Evolutionary conservation across 2,329 filamentous ascomycete genomes (phyloP), one percentile per base, ranked within the genome.

Genomic region (Cladosporium sp.): DNA sequence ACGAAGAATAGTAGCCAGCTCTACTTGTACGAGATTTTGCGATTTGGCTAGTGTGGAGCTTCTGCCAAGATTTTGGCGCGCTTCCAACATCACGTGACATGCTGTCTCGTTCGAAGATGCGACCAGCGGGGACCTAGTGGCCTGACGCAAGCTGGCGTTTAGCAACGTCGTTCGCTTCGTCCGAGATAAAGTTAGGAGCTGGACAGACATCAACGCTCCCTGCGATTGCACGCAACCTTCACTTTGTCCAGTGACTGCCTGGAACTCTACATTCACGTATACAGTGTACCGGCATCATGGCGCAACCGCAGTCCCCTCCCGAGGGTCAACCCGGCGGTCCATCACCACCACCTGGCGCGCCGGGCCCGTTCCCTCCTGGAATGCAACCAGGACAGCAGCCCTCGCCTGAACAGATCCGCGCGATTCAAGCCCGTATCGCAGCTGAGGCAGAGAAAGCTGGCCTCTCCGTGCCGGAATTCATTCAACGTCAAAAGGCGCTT

Each of bases 361-460:
- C 32, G 9, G 37, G 37, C 8, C 37, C 37, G 17, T 47, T 47
- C 36, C 44, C 36, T 58, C 47, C 47, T 15, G 47, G 47, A 43
- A 38, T 61, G 45, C 56, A 59, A 53, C 70, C 68, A 17, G 71
- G 72, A 41, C 72, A 76, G 57, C 75, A 76, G 58, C 88, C 89
- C 32, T 83, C 85, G 15, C 90, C 87, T 43, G 86, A 96, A 73
- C 90, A 96, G 74, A 88, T 96, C 58, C 81, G 82, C 52, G 79
- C 80, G 50, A 93, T 96, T 78, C 88, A 95, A 70, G 82, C 84
- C 61, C 86, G 92, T 70, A 74, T 96, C 41, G 85, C 86, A 43
- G 80, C 82, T 45, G 91, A 96, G 70, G 92, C 92, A 43, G 79
- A 87, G 64, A 90, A 87, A 72, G 82, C 85, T 56, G 91, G 91